A percentile compares a stretch with the other conserved stretches of the same genome.
phyloP scores from a whole-genome alignment of 176 grass and related monocot genomes.

The Musa schizocarpa region DNA sequence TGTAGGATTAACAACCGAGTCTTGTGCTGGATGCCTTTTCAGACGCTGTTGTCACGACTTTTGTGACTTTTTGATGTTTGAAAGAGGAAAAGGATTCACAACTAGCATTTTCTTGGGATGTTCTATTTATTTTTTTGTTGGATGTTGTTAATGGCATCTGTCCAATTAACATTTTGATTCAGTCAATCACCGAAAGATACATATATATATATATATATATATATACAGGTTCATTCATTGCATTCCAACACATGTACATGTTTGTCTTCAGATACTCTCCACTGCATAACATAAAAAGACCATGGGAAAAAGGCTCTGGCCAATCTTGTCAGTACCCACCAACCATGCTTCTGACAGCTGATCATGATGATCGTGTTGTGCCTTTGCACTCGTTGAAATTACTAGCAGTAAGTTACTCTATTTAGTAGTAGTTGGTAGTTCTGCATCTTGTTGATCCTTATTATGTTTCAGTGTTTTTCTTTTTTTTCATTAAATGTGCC shows the following conservation, averaged over 20 bases:
- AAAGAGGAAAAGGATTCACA: too few relatives aligned
- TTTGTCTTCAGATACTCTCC: constrained; percentile 63
- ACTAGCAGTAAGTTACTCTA: constrained; percentile 50
- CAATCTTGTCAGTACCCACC: constrained; percentile 51
- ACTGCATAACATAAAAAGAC: constrained; percentile 70
- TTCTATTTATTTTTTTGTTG: too few relatives aligned
- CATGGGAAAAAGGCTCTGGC: constrained; percentile 55
- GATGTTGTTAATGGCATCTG: too few relatives aligned
- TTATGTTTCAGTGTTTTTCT: background rate
- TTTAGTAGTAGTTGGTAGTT: background rate
- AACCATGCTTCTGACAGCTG: constrained; percentile 79
- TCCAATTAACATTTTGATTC: too few relatives aligned
- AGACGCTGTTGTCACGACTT: too few relatives aligned
- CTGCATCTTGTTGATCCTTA: background rate
- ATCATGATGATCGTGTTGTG: constrained; percentile 90
- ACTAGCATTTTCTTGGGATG: too few relatives aligned
- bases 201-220: too few relatives aligned
- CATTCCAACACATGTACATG: constrained; percentile 5
- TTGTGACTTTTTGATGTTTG: too few relatives aligned
- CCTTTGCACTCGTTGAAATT: constrained; percentile 88
- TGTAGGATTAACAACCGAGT: too few relatives aligned
- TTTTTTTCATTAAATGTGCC: background rate
- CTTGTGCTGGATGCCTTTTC: too few relatives aligned
- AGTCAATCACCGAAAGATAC: too few relatives aligned
- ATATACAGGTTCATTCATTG: background rate